Evolutionary conservation across 768 basidiomycete genomes (phyloP), one percentile per base, ranked within the genome.

Genomic region (Hericium alpestre): DNA sequence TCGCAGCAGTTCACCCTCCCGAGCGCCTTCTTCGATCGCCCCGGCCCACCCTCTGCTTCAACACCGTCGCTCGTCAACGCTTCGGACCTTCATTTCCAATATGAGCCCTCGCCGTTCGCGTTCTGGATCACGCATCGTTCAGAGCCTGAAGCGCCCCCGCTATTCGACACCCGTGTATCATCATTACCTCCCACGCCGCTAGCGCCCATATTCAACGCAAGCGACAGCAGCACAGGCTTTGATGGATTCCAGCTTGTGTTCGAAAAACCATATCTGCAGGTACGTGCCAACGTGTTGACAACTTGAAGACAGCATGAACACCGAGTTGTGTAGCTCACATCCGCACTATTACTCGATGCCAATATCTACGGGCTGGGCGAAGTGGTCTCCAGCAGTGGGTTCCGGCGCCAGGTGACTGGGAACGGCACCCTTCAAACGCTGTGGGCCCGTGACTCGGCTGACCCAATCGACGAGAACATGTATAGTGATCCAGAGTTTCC

Each of bases 311-410:
- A 23, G 11, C 27, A 32, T 51, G 16, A 52, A 41, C 40, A 27
- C 8, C 20, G 38, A 46, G 43, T 22, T 22, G 2, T 46, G 1
- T 58, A 83, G 82, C 60, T 91, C 18, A 72, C 86, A 0, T 86
- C 86, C 3, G 77, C 83, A 0, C 71, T 91, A 1, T 86, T 88
- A 0, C 65, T 76, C 7, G 73, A 76, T 38, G 77, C 87, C 2
- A 90, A 90, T 61, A 77, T 91, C 51, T 90, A 90, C 60, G 90
- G 90, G 2, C 69, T 91, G 39, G 87, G 89, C 2, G 87, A 93
- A 66, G 80, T 82, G 1, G 71, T 87, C 12, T 76, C 84, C 1
- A 81, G 80, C 64, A 84, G 83, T 58, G 86, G 86, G 4, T 83
- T 86, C 66, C 72, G 86, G 40, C 74, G 86, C 32, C 78, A 82